Percentiles rank a stretch among this genome's conserved stretches.
These are phyloP conservation scores for Apophysomyces sp. DNA, from an alignment of 371 early-diverging fungal genomes.

Conservation along the genomic window DNA sequence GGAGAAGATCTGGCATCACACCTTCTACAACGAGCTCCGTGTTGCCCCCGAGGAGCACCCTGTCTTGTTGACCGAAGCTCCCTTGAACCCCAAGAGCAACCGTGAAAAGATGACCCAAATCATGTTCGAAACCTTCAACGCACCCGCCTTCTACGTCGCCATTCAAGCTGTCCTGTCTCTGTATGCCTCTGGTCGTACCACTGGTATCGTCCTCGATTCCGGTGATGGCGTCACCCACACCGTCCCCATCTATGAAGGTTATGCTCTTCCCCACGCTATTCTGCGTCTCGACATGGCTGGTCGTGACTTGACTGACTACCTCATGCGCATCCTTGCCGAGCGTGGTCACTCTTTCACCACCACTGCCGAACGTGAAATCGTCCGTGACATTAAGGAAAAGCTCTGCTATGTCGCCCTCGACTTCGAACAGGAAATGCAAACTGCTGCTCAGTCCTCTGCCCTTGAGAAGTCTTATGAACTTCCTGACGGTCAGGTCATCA, in stretches of 20 bases:
- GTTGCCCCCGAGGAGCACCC: conserved; percentile 97
- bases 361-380: conserved; percentile 99
- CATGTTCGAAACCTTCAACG: conserved; percentile 99
- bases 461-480: conserved; percentile 98
- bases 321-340: conserved; percentile 97
- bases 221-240: conserved; percentile 99
- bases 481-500: conserved; percentile 99
- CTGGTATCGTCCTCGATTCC: conserved; percentile 99
- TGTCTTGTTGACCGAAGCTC: conserved; percentile 99
- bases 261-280: conserved; percentile 98
- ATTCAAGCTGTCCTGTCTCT: conserved; percentile 99
- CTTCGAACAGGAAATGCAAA: conserved; percentile 98
- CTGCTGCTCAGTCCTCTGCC: conserved; percentile 89
- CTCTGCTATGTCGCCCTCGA: conserved; percentile 99
- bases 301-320: conserved; percentile 98
- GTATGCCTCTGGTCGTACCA: conserved; percentile 99
- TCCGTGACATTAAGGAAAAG: conserved; percentile 99
- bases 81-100: conserved; percentile 99
- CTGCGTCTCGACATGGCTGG: conserved; percentile 94
- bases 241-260: conserved; percentile 99
- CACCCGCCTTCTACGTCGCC: conserved; percentile 98
- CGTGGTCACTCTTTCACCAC: conserved; percentile 99
- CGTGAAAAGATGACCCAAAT: conserved; percentile 99
- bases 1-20: conserved; percentile 99
- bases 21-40: conserved; percentile 88